phyloP scores from a whole-genome alignment of 345 rosid genomes.

The Trapa bicornis region DNA sequence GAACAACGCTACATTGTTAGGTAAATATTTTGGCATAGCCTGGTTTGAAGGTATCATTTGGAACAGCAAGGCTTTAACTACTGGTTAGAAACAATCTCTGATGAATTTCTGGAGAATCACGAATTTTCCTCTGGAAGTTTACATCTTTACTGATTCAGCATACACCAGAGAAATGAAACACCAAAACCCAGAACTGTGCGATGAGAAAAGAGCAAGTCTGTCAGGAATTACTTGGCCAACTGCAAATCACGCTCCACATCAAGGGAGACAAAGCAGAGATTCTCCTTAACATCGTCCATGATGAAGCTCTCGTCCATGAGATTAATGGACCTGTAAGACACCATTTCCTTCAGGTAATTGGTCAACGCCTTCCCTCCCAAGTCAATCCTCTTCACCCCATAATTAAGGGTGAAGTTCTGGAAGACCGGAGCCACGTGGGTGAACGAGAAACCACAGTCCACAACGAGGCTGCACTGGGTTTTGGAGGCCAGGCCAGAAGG shows the following conservation, averaged over 20 bases:
- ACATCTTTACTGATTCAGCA: neutral
- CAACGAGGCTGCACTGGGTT: constrained; percentile 70
- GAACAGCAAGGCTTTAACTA: neutral
- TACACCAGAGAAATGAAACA: neutral
- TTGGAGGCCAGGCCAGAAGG: constrained; percentile 45
- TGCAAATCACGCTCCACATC: constrained; percentile 57
- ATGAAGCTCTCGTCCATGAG: constrained; percentile 77
- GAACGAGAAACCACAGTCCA: constrained; percentile 80
- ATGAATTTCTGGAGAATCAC: neutral
- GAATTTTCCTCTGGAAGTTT: neutral
- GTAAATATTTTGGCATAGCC: neutral
- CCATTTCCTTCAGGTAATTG: constrained; percentile 76
- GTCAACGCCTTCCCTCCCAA: constrained; percentile 91
- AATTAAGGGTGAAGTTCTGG: constrained; percentile 54
- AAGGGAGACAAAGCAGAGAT: constrained; percentile 80
- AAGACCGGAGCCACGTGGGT: constrained; percentile 78
- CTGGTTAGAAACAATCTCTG: neutral
- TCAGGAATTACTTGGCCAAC: constrained; percentile 32
- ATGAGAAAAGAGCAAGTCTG: neutral
- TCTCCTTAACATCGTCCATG: constrained; percentile 91
- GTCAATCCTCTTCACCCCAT: constrained; percentile 74
- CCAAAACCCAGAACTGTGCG: neutral
- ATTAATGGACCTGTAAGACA: constrained; percentile 66
- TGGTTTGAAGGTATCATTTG: neutral
- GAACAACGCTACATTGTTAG: neutral